Conservation (phyloP, 2,329 filamentous ascomycete genomes). For the Emericellopsis cladophorae region DNA sequence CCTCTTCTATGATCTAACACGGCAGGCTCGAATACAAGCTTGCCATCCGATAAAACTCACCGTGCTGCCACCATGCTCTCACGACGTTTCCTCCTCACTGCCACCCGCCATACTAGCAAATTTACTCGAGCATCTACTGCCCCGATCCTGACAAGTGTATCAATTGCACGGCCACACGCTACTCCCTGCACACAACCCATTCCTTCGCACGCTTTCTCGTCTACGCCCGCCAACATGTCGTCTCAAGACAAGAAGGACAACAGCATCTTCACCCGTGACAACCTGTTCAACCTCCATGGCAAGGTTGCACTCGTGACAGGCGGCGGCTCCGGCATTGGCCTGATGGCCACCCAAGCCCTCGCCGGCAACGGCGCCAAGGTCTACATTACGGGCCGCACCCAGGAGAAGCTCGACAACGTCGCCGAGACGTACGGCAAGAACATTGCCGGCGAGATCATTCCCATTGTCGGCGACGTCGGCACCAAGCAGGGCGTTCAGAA, state of each 20-base stretch:
- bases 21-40: neutral
- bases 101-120: neutral
- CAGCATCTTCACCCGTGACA: slow-evolving; percentile 18
- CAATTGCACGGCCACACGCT: neutral
- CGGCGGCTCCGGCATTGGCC: slow-evolving; percentile 50
- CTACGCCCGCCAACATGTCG: neutral
- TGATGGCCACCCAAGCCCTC: slow-evolving; percentile 57
- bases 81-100: neutral
- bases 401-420: slow-evolving; percentile 48
- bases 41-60: neutral
- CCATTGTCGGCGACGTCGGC: slow-evolving; percentile 49
- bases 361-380: slow-evolving; percentile 56
- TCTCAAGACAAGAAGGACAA: slow-evolving; percentile 7
- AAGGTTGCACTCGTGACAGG: slow-evolving; percentile 34
- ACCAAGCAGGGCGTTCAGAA: slow-evolving; percentile 44
- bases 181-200: neutral
- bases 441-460: slow-evolving; percentile 41
- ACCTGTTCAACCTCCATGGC: slow-evolving; percentile 27
- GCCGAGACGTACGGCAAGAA: slow-evolving; percentile 44
- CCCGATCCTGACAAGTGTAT: neutral
- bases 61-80: neutral
- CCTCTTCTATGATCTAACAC: neutral
- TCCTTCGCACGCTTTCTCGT: neutral
- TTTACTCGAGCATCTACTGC: neutral
- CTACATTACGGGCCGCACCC: slow-evolving; percentile 55